Conservation (phyloP, 768 basidiomycete species). For the Amanita jacksonii region DNA sequence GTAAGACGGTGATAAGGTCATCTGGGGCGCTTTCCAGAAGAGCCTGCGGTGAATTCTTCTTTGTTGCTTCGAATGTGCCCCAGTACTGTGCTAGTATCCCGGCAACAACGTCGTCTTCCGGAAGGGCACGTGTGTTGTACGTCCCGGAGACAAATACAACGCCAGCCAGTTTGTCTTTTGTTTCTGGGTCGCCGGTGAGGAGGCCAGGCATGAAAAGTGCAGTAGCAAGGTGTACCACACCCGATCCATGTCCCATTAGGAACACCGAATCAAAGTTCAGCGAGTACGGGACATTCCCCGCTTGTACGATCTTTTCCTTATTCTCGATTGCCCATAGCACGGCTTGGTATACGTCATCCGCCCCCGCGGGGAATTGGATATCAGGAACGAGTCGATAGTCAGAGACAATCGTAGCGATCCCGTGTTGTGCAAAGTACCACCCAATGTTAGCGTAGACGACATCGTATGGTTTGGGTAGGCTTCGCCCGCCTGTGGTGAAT, state of each 20-base stretch:
- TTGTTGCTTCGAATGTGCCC: constrained; percentile 26
- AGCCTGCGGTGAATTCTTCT: constrained; percentile 29
- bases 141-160: constrained; percentile 36
- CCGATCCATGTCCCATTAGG: constrained; percentile 55
- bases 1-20: constrained; percentile 28
- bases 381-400: constrained; percentile 60
- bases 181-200: constrained; percentile 16
- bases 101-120: constrained; percentile 16
- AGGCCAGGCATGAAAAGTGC: constrained; percentile 31
- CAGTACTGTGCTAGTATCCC: constrained; percentile 28
- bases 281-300: constrained; percentile 2
- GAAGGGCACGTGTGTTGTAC: constrained; percentile 26
- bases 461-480: constrained; percentile 33
- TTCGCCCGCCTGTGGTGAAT: constrained; percentile 42
- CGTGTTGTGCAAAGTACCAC: constrained; percentile 49
- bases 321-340: constrained; percentile 41
- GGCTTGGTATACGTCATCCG: constrained; percentile 52
- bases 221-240: constrained; percentile 40
- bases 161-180: constrained; percentile 30
- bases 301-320: constrained; percentile 12
- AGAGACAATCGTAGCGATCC: constrained; percentile 55
- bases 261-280: constrained; percentile 35
- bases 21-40: constrained; percentile 29
- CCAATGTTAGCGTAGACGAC: constrained; percentile 50
- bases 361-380: constrained; percentile 43